A percentile compares a stretch with the other conserved stretches of the same genome.
phyloP scores from a whole-genome alignment of 2,329 filamentous ascomycete species.

The Neoarthrinium moseri region DNA sequence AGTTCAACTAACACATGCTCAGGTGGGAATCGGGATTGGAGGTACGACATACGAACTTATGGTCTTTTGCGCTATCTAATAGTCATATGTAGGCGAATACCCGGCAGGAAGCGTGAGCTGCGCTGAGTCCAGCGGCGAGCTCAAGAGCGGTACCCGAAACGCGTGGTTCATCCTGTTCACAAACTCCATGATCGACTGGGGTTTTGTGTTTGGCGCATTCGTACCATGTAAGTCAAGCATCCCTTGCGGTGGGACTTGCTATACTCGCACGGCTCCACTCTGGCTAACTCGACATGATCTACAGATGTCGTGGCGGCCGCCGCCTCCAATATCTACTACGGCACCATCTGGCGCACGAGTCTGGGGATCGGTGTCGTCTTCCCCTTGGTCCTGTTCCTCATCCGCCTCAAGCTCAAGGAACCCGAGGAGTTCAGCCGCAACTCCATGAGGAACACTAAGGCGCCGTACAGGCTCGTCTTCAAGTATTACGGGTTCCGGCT shows the following conservation, averaged over 20 bases:
- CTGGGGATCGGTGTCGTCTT: constrained; percentile 79
- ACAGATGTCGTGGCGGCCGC: constrained; percentile 51
- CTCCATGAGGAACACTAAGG: constrained; percentile 62
- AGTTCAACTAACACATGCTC: constrained; percentile 10
- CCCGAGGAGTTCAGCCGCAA: constrained; percentile 74
- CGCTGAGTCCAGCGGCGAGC: constrained; percentile 79
- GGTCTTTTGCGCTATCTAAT: too few species aligned
- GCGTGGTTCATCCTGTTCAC: constrained; percentile 91
- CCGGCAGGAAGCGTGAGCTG: constrained; percentile 81
- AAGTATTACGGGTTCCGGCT: constrained; percentile 74
- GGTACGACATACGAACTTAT: constrained; percentile 44
- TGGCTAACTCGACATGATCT: background rate
- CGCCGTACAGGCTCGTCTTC: constrained; percentile 54
- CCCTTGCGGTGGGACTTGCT: constrained; percentile 8
- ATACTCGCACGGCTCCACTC: background rate
- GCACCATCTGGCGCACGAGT: constrained; percentile 78
- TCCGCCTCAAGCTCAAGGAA: constrained; percentile 73
- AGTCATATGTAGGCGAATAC: constrained; percentile 70
- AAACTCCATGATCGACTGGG: constrained; percentile 81
- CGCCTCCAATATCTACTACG: constrained; percentile 59
- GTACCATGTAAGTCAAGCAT: constrained; percentile 55
- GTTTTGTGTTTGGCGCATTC: constrained; percentile 78
- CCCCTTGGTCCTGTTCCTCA: constrained; percentile 66
- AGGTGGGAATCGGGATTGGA: constrained; percentile 74
- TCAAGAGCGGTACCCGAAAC: constrained; percentile 79